phyloP scores from a whole-genome alignment of 2,329 filamentous ascomycete species.

The Ramichloridium luteum region DNA sequence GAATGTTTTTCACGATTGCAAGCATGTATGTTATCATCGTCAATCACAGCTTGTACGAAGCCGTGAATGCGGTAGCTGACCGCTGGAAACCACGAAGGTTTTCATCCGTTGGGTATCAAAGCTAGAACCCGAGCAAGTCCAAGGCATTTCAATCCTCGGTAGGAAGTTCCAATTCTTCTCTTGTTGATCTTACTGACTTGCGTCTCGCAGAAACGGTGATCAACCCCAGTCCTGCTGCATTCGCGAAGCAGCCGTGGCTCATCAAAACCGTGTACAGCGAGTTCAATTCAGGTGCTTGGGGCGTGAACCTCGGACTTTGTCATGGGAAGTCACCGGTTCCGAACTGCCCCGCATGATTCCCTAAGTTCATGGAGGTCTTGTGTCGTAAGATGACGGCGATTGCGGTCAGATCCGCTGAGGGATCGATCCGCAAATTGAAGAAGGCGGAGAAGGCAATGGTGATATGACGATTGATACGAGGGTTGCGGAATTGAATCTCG shows the following conservation, averaged over 20 bases:
- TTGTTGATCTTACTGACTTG: constrained; percentile 1
- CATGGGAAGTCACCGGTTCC: constrained; percentile 3
- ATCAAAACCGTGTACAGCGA: constrained; percentile 17
- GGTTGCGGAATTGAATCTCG: too few species aligned
- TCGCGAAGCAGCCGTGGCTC: constrained; percentile 15
- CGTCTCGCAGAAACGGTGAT: constrained; percentile 4
- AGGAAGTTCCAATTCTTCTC: not conserved
- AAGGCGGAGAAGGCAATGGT: too few species aligned
- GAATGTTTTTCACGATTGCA: constrained; percentile 18
- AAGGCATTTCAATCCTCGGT: constrained; percentile 15
- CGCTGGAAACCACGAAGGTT: constrained; percentile 10
- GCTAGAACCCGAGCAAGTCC: constrained; percentile 14
- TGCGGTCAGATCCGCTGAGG: too few species aligned
- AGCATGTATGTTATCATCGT: too few species aligned
- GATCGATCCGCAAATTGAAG: too few species aligned
- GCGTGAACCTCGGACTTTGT: constrained; percentile 3
- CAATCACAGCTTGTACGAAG: too few species aligned
- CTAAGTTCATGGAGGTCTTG: too few species aligned
- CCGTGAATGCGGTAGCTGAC: too few species aligned
- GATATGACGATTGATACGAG: too few species aligned
- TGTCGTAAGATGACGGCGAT: too few species aligned
- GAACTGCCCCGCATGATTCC: too few species aligned
- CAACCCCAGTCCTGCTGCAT: not conserved
- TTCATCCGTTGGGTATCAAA: constrained; percentile 18
- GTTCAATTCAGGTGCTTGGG: constrained; percentile 16